Conservation (phyloP, 306 rosid genomes). For the Parietaria judaica region DNA sequence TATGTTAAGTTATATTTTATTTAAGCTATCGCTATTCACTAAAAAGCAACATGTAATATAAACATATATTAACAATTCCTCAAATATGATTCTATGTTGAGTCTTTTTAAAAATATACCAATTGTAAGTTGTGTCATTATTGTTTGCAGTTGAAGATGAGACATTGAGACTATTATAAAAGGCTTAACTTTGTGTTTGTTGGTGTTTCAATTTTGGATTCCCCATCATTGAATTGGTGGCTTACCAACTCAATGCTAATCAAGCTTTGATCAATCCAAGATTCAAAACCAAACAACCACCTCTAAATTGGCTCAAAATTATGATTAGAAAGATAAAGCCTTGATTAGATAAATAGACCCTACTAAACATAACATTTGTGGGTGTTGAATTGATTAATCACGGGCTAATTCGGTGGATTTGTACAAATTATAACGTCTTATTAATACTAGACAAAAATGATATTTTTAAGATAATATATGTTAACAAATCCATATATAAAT, state of each 20-base stretch:
- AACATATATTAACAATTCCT: neutral
- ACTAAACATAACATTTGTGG: neutral
- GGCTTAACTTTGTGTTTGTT: conserved; percentile 29
- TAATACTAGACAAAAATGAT: too few species aligned
- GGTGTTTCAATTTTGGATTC: conserved; percentile 49
- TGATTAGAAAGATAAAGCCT: neutral
- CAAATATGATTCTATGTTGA: neutral
- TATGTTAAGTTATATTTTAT: too few species aligned
- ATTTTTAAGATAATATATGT: too few species aligned
- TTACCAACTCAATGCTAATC: conserved; percentile 30
- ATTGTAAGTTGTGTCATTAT: neutral
- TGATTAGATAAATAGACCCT: conserved; percentile 7
- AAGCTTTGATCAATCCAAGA: neutral
- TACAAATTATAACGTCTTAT: neutral
- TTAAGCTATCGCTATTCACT: too few species aligned
- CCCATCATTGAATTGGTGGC: conserved; percentile 43
- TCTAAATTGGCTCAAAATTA: conserved; percentile 2
- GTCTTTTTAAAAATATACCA: neutral
- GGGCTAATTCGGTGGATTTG: conserved; percentile 2
- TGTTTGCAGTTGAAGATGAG: conserved; percentile 36
- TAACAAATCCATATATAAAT: too few species aligned
- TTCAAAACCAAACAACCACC: neutral
- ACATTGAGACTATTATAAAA: conserved; percentile 10
- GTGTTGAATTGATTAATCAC: neutral
- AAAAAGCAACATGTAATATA: too few species aligned